Conservation (phyloP, 176 grass and related monocot species). For the Pharus latifolius region DNA sequence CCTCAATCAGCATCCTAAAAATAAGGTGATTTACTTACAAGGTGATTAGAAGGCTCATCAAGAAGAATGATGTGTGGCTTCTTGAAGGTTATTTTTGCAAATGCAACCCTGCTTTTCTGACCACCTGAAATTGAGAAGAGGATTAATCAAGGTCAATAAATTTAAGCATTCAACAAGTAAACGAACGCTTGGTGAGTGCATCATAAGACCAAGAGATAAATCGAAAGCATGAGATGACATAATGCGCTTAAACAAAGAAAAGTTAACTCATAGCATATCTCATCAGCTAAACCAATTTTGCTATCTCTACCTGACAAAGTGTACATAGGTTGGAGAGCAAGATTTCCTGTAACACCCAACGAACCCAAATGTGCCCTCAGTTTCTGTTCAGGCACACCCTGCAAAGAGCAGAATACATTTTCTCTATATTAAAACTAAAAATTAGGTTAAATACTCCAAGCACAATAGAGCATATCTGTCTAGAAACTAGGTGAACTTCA, state of each 20-base stretch:
- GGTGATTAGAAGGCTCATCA: conserved; percentile 96
- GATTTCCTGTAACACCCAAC: conserved; percentile 73
- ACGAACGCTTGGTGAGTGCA: not conserved
- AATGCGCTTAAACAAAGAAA: not conserved
- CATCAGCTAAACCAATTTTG: not conserved
- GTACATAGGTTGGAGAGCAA: conserved; percentile 94
- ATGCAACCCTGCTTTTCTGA: conserved; percentile 95
- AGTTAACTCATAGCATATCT: not conserved
- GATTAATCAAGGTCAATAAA: not conserved
- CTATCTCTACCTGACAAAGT: conserved; percentile 66
- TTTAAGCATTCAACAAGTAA: not conserved
- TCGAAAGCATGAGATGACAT: not conserved
- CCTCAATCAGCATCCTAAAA: not conserved
- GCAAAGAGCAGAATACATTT: conserved; percentile 14
- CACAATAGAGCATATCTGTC: not conserved
- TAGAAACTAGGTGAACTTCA: not conserved
- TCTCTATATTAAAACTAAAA: not conserved
- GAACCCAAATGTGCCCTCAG: conserved; percentile 90
- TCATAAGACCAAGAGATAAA: not conserved
- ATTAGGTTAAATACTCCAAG: not conserved
- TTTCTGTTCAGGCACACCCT: conserved; percentile 96
- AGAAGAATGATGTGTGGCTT: conserved; percentile 95
- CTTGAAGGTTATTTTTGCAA: conserved; percentile 95
- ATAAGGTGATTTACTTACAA: conserved; percentile 40
- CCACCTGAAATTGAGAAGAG: conserved; percentile 47